These are phyloP conservation scores for Dactylonectria estremocensis DNA, from an alignment of 2,329 filamentous ascomycete species.

Conservation along the genomic window DNA sequence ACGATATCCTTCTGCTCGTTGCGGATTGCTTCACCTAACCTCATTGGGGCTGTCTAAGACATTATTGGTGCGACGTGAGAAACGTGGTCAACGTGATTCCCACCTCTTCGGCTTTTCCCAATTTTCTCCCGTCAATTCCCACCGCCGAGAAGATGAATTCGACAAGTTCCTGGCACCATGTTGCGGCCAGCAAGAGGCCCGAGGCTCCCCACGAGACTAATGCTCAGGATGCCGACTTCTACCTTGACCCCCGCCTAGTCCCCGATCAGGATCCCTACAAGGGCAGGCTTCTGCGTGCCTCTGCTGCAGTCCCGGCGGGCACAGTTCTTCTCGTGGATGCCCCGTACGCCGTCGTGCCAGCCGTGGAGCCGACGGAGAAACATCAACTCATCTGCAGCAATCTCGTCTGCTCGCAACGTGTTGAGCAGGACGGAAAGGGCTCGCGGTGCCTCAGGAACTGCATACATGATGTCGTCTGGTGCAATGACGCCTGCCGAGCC, in stretches of 20 bases:
- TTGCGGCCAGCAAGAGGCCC: slow-evolving; percentile 24
- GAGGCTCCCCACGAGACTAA: slow-evolving; percentile 31
- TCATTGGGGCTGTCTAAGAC: slow-evolving; percentile 37
- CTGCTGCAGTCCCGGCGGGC: slow-evolving; percentile 41
- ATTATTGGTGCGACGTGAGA: slow-evolving; percentile 19
- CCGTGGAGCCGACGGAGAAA: slow-evolving; percentile 32
- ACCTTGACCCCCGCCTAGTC: slow-evolving; percentile 41
- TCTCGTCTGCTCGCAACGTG: slow-evolving; percentile 42
- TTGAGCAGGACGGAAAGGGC: slow-evolving; percentile 29
- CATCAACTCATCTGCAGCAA: slow-evolving; percentile 49
- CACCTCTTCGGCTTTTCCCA: slow-evolving; percentile 19
- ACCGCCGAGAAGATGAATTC: slow-evolving; percentile 35
- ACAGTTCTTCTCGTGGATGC: slow-evolving; percentile 48
- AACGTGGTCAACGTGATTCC: slow-evolving; percentile 29
- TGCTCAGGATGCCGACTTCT: slow-evolving; percentile 39
- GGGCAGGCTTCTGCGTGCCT: slow-evolving; percentile 46
- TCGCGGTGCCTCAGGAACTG: slow-evolving; percentile 41
- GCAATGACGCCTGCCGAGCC: slow-evolving; percentile 40
- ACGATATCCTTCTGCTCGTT: slow-evolving; percentile 20
- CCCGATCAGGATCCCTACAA: slow-evolving; percentile 46
- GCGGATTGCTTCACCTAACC: slow-evolving; percentile 43
- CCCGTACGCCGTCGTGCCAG: slow-evolving; percentile 49
- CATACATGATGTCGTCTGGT: slow-evolving; percentile 47
- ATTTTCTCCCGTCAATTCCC: slow-evolving; percentile 11
- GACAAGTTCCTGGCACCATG: slow-evolving; percentile 39